Base-by-base conservation (phyloP, 2,329 filamentous ascomycete genomes). In the Fusarium coffeatum region DNA sequence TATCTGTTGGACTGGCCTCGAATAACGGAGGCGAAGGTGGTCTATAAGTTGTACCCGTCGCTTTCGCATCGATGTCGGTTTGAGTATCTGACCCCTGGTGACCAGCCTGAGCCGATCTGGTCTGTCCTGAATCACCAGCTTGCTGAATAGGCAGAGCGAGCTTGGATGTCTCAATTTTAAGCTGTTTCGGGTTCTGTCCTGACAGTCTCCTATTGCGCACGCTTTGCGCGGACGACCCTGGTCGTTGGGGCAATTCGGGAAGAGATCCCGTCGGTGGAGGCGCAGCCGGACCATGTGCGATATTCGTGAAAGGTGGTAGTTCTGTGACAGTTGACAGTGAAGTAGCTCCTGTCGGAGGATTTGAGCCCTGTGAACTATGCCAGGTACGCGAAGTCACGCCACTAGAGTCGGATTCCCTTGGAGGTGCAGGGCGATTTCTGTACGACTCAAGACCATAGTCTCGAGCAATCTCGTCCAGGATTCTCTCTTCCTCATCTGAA, bases 391-490 rank as follows among this genome's bases (percentile, higher is more conserved):
- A 87, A n/a, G 92, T 94, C 71, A 91, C 87, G 16, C 89, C 89
- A 81, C 92, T 97, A 2, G 93, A 95, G 77, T 93, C 92, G 5
- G 93, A 96, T 76, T 95, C 91, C 62, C 93, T 88, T 34, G 92
- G 91, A 23, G 93, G 79, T 27, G 89, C 86, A 18, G 88, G 74
- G 20, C 91, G 93, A 86, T 59, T 54, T 16, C 66, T 65, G 20
- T 97, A 97, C 59, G 94, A 92, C 59, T 95, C 93, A 75, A 96
- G 89, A 57, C 90, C 88, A 78, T 94, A 95, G 55, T 92, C 93
- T 69, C 88, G 89, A 0, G 93, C 94, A 87, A 98, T 93, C 78
- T 97, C 93, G 66, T 98, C 95, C 50, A 98, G 80, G 55, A 94
- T 86, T 34, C 90, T 86, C 76, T 94, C 92, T 76, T 94, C 92